Evolutionary conservation across 2,329 filamentous ascomycete genomes (phyloP), one percentile per base, ranked within the genome.

Genomic region (Thielaviopsis musarum): DNA sequence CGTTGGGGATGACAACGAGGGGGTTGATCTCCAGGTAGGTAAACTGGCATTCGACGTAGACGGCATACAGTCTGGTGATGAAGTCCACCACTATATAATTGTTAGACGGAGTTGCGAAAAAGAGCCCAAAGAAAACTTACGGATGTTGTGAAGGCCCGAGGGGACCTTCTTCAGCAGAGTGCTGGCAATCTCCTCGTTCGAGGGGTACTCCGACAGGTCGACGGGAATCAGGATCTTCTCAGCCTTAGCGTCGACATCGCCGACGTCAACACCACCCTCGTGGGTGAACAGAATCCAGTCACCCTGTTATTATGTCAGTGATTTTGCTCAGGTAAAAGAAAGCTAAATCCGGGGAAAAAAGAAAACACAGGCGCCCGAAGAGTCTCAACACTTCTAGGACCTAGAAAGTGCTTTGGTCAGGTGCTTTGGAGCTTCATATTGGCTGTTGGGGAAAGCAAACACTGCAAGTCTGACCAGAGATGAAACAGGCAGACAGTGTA

Each of bases 21-120:
- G 93, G 93, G 84, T 98, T 98, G 81, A 98, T 98, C 77, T 98
- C 93, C 67, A 98, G 89, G 79, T 98, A 98, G 70, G 93, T 97
- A 83, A 98, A 98, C 76, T 98, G 93, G 83, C 88, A 95, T 80
- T 98, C 93, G 65, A 97, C 93, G 70, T 97, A 98, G 77, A 98
- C 93, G 68, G 91, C 93, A 72, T 98, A 98, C 66, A 98, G 81
- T 68, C 93, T 85, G 69, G 89, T 89, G 78, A 98, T 98, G 82
- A 98, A 98, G 81, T 98, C 93, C 64, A 98, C 88, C 62, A 98
- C 61, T 62, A 52, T 12, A n/a, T n/a, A 45, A 15, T 53, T 9
- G 28, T 34, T 30, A 56, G 52, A 19, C 22, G 17, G 24, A 24
- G 9, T 26, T 49, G 22, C n/a, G 13, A n/a, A 19, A 22, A 13